Conservation (phyloP, 192 early-diverging fungal species). For the Linnemannia exigua region DNA sequence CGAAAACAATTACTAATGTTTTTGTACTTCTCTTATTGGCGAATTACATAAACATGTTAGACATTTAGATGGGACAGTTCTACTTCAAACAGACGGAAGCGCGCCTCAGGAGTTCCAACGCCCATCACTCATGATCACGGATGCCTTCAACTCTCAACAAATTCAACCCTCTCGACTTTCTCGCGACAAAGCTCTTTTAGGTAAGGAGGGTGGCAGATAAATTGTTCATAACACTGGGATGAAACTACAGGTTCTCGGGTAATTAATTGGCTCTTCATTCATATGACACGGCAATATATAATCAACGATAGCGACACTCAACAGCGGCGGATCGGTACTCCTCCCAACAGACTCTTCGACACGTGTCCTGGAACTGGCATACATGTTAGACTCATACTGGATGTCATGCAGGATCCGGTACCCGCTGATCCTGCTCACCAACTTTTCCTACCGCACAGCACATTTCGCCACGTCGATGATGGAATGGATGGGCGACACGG, state of each 20-base stretch:
- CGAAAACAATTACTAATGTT: too few species aligned
- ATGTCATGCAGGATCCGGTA: constrained; percentile 67
- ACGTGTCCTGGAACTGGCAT: constrained; percentile 91
- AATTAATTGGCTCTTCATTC: not conserved
- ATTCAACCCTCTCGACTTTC: constrained; percentile 76
- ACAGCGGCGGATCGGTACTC: constrained; percentile 82
- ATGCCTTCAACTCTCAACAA: constrained; percentile 82
- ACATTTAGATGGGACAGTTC: constrained; percentile 83
- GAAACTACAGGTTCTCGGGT: not conserved
- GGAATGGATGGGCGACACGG: constrained; percentile 95
- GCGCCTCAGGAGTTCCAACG: constrained; percentile 76
- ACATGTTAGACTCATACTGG: constrained; percentile 93
- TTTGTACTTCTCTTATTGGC: too few species aligned
- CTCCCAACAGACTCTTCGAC: constrained; percentile 92
- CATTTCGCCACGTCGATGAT: constrained; percentile 91
- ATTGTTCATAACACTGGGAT: not conserved
- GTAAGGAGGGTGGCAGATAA: constrained; percentile 46
- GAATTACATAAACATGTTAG: too few species aligned
- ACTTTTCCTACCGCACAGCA: constrained; percentile 80
- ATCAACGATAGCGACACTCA: constrained; percentile 71
- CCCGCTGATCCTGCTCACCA: constrained; percentile 84
- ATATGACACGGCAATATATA: constrained; percentile 59
- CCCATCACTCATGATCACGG: constrained; percentile 95
- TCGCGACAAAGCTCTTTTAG: constrained; percentile 85
- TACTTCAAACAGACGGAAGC: constrained; percentile 70